Evolutionary conservation across 345 rosid genomes (phyloP).

Genomic region (Passiflora organensis): DNA sequence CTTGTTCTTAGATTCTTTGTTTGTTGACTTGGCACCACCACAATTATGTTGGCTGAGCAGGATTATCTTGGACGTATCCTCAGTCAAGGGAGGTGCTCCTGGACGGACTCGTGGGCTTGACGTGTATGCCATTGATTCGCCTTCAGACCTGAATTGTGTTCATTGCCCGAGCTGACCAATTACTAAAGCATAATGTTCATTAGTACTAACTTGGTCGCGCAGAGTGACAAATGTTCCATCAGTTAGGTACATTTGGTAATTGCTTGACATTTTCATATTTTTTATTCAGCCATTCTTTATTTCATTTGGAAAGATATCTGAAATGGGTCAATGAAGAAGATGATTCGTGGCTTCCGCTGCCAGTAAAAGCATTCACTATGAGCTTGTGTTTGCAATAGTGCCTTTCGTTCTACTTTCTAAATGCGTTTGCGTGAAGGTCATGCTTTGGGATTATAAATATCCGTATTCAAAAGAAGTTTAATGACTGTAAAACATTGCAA

Average conservation of each 20-base stretch:
- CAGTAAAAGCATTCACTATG: too few species aligned
- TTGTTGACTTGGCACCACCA: conserved; percentile 6
- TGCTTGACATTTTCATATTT: not conserved
- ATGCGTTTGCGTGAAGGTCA: too few species aligned
- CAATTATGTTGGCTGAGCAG: too few species aligned
- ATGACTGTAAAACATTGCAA: too few species aligned
- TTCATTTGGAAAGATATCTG: too few species aligned
- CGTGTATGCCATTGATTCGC: conserved; percentile 38
- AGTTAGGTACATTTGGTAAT: conserved; percentile 14
- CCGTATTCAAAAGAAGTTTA: too few species aligned
- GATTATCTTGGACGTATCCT: conserved; percentile 66
- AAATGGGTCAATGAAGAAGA: too few species aligned
- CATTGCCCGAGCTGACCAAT: conserved; percentile 23
- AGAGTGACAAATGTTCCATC: not conserved
- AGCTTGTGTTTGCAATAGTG: too few species aligned
- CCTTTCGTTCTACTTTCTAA: too few species aligned
- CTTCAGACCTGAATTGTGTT: conserved; percentile 39
- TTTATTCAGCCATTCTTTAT: conserved; percentile 5
- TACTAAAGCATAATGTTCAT: not conserved
- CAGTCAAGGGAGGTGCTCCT: conserved; percentile 79
- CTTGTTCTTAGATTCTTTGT: not conserved
- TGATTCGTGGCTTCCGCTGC: too few species aligned
- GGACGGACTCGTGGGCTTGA: conserved; percentile 83
- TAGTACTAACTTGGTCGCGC: conserved; percentile 17
- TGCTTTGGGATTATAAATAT: too few species aligned